Percentiles rank a stretch among this genome's conserved stretches.
Evolutionary conservation across 73 alveolate species (phyloP).

Genomic region (Paramecium bursaria): DNA sequence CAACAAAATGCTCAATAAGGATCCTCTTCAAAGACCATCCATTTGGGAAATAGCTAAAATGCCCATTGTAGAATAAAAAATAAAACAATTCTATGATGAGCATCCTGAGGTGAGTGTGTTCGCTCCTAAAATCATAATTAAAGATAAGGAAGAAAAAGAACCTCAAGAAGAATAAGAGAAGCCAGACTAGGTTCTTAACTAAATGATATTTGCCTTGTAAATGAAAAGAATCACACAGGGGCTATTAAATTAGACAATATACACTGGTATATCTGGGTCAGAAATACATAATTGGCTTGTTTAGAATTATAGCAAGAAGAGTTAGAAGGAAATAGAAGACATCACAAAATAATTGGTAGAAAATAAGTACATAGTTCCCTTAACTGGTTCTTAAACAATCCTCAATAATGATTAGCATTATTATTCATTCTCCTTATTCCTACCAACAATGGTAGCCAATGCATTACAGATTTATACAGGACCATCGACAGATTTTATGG

Average conservation of each 20-base stretch:
- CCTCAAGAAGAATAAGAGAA: not conserved
- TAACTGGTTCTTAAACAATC: not conserved
- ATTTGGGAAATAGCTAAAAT: conserved; percentile 79
- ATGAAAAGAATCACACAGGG: not conserved
- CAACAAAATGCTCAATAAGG: conserved; percentile 77
- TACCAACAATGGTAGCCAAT: conserved; percentile 38
- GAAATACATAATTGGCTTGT: not conserved
- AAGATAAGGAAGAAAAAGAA: not conserved
- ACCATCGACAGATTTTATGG: conserved; percentile 64
- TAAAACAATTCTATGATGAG: conserved; percentile 72
- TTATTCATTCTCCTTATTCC: not conserved
- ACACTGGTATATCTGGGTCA: not conserved
- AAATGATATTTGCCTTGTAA: conserved; percentile 30
- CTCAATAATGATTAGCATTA: not conserved
- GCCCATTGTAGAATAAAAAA: conserved; percentile 76
- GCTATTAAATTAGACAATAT: not conserved
- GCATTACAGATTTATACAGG: conserved; percentile 47
- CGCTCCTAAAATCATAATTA: conserved; percentile 26
- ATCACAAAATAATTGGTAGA: conserved; percentile 1
- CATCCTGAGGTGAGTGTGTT: conserved; percentile 67
- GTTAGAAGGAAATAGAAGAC: not conserved
- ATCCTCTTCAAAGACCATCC: conserved; percentile 85
- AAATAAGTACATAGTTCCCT: not conserved
- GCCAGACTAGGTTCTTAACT: not conserved
- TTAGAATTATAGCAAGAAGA: not conserved